phyloP scores from a whole-genome alignment of 257 asterid genomes.

The Lantana camara region DNA sequence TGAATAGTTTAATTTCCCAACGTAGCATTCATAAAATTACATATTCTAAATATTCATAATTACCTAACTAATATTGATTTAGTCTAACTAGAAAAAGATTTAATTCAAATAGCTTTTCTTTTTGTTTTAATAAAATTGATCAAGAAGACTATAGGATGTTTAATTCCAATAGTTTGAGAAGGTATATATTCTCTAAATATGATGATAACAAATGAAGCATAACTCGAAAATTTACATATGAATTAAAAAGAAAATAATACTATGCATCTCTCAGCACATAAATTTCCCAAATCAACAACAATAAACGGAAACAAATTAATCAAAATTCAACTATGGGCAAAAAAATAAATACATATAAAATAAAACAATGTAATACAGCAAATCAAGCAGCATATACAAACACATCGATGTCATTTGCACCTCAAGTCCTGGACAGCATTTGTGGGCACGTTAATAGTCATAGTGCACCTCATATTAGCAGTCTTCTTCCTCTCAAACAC shows the following conservation, averaged over 20 bases:
- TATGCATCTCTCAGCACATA: neutral
- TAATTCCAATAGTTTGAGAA: no score
- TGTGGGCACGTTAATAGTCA: constrained; percentile 37
- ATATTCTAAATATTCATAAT: no score
- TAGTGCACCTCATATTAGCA: constrained; percentile 44
- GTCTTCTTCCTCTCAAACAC: constrained; percentile 43
- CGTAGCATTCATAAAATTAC: no score
- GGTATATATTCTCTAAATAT: neutral
- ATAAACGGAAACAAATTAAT: neutral
- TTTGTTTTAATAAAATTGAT: no score
- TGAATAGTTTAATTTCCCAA: no score
- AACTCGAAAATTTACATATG: neutral
- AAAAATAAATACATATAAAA: neutral
- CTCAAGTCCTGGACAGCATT: constrained; percentile 39
- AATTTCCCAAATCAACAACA: neutral
- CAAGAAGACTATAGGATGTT: no score
- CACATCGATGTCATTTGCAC: constrained; percentile 39
- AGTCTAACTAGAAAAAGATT: no score
- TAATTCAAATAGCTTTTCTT: neutral
- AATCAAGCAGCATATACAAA: neutral
- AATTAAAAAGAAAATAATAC: neutral
- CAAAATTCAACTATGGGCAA: neutral
- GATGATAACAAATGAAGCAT: no score
- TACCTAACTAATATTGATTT: no score
- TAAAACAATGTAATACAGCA: neutral